Base-by-base conservation (phyloP, 768 basidiomycete species). In the Rhodotorula sphaerocarpa region DNA sequence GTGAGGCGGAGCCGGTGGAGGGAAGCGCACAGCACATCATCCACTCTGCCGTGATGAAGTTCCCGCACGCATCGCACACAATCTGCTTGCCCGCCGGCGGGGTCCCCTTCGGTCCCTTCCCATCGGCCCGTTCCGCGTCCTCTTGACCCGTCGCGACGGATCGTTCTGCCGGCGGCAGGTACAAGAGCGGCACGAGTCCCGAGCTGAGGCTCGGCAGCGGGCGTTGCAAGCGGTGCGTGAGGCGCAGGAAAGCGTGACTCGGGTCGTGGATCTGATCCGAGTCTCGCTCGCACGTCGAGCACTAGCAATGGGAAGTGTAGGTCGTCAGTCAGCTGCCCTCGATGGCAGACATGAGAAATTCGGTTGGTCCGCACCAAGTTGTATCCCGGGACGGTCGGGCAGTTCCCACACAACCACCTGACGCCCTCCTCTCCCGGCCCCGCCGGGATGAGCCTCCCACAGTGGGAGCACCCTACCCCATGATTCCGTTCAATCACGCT, bases 1-100 rank as follows among this genome's bases (percentile, higher is more conserved):
- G 43, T 18, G 30, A 7, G 21, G 43, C 5, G 43, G 31, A 25
- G 25, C 25, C 30, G 7, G 43, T 1, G 20, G 7, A 27, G 42
- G 28, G 30, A 28, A 53, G 31, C 55, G 55, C 45, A 56, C 55
- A 57, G 46, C 55, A 57, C 20, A 33, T 23, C 55, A 57, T 36
- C 55, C 55, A 57, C 3, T 33, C 34, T 2, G 34, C 55, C 1
- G 1, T 15, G 6, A 57, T 47, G 10, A 16, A 20, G 27, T 18
- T n/a, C 0, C n/a, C 25, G 21, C 55, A 57, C 0, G 45, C 45
- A 23, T 57, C 55, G 45, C 55, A 57, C 27, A 57, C 23, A 25
- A 57, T 45, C 33, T 27, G n/a, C 12, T 12, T 11, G 5, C 23
- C 42, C 5, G 3, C 18, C 16, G 1, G n/a, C 20, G n/a, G 14